Base-by-base conservation (phyloP, 352 stramenopile genomes). In the Globisporangium acanthophoron region DNA sequence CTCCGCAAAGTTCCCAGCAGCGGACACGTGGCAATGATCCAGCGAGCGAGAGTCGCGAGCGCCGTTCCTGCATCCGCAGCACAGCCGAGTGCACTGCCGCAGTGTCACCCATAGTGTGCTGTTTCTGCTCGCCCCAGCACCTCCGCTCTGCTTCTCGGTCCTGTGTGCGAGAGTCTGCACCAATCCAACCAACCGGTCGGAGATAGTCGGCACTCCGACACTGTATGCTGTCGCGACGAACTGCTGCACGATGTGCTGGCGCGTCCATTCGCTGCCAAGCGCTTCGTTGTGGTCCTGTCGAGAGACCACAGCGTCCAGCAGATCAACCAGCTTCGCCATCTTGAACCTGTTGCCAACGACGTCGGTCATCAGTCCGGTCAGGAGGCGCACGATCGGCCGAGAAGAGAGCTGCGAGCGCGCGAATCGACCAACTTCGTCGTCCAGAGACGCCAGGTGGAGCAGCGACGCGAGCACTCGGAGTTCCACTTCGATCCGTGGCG, bases 21-120 rank as follows among this genome's bases (percentile, higher is more conserved):
- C 64, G 27, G 56, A 31, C 16, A 56, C 51, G 20, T 80, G 58
- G 15, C 64, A 70, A 18, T 65, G 47, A 56, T 52, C 8, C 11
- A 47, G 24, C 18, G 29, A 13, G 48, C 24, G 45, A 31, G 6
- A 31, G 7, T 33, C 12, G 15, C 47, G 33, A 16, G 24, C 18
- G 21, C 3, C n/a, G 18, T 0, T 48, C 33, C 7, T 31, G 29
- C 73, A 82, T 37, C 78, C 76, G 46, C 76, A 89, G 48, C 78
- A 89, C 29, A 75, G 60, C 40, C 64, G 76, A 2, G 78, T 87
- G 43, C 80, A 91, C 40, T 81, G 69, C 33, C 79, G 65, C 24
- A 91, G 35, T 44, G 87, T 54, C 33, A 66, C 54, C 80, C 78
- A 90, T 27, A 88, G 53, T 20, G 76, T 43, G 12, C 3, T 43